phyloP scores from a whole-genome alignment of 805 yeast species.

The Ogataea neopini region DNA sequence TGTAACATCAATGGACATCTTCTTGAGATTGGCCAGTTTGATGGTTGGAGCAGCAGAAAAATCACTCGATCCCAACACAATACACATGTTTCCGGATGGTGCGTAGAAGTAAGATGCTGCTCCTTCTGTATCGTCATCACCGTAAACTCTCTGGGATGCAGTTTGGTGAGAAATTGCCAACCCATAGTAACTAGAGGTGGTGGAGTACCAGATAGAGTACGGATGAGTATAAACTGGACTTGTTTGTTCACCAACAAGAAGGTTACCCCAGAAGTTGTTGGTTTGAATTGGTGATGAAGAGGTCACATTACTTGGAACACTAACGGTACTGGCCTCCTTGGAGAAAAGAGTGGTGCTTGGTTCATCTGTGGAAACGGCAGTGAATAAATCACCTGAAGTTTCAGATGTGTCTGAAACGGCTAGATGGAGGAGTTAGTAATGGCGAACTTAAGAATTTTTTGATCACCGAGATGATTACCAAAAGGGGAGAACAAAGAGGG shows the following conservation, averaged over 20 bases:
- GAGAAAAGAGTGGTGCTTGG: conserved; percentile 46
- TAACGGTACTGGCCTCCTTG: conserved; percentile 27
- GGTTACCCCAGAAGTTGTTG: conserved; percentile 73
- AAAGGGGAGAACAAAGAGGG: not conserved
- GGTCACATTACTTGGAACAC: conserved; percentile 28
- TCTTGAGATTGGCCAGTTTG: conserved; percentile 19
- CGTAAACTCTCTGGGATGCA: conserved; percentile 59
- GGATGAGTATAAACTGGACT: conserved; percentile 77
- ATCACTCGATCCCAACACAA: conserved; percentile 48
- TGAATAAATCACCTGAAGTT: conserved; percentile 41
- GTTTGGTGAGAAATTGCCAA: conserved; percentile 65
- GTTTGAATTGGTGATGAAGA: conserved; percentile 50
- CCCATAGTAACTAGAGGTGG: conserved; percentile 47
- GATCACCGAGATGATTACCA: not conserved
- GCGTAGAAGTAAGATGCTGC: conserved; percentile 62
- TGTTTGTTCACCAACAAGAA: conserved; percentile 62
- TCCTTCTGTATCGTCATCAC: conserved; percentile 46
- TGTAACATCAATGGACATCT: conserved; percentile 24
- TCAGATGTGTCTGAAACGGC: conserved; percentile 12
- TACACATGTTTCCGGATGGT: conserved; percentile 54
- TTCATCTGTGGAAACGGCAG: conserved; percentile 42
- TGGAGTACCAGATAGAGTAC: conserved; percentile 65
- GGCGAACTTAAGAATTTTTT: not conserved
- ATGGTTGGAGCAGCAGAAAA: conserved; percentile 30
- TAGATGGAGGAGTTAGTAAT: conserved; percentile 4